Percentiles rank a stretch among this genome's conserved stretches.
Evolutionary conservation across 352 stramenopile species (phyloP).

Genomic region (Globisporangium nunn): DNA sequence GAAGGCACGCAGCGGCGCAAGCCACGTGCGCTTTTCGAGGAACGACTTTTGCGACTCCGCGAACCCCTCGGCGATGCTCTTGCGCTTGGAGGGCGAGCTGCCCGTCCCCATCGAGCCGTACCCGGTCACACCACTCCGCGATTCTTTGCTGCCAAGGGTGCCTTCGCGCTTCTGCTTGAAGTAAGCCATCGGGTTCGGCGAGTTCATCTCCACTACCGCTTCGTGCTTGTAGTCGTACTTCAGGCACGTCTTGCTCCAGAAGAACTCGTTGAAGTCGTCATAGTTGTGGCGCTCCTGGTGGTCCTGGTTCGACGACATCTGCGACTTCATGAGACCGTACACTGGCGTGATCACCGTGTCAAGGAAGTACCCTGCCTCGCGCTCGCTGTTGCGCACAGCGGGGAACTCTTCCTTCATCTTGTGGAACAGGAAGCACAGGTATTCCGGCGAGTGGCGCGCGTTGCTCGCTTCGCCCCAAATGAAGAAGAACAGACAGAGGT

Average conservation of each 20-base stretch:
- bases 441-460: slow-evolving; percentile 96
- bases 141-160: neutral
- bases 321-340: slow-evolving; percentile 76
- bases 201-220: slow-evolving; percentile 68
- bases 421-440: slow-evolving; percentile 98
- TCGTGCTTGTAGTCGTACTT: slow-evolving; percentile 91
- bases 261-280: slow-evolving; percentile 99
- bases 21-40: slow-evolving; percentile 96
- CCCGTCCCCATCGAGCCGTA: slow-evolving; percentile 8
- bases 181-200: slow-evolving; percentile 51
- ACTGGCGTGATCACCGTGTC: slow-evolving; percentile 97
- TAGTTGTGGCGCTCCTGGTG: slow-evolving; percentile 96
- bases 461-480: slow-evolving; percentile 98
- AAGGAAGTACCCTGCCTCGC: slow-evolving; percentile 94
- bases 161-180: slow-evolving; percentile 39
- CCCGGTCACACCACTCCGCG: slow-evolving; percentile 15
- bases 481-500: slow-evolving; percentile 95
- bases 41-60: slow-evolving; percentile 94
- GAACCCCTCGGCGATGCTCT: slow-evolving; percentile 89
- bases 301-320: slow-evolving; percentile 90
- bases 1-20: slow-evolving; percentile 93
- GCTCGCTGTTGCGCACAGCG: slow-evolving; percentile 52
- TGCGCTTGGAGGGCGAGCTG: slow-evolving; percentile 35
- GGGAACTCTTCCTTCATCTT: slow-evolving; percentile 87
- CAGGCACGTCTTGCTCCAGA: slow-evolving; percentile 96